These are phyloP conservation scores for Truncatella angustata DNA, from an alignment of 2,329 filamentous ascomycete species.

Conservation along the genomic window DNA sequence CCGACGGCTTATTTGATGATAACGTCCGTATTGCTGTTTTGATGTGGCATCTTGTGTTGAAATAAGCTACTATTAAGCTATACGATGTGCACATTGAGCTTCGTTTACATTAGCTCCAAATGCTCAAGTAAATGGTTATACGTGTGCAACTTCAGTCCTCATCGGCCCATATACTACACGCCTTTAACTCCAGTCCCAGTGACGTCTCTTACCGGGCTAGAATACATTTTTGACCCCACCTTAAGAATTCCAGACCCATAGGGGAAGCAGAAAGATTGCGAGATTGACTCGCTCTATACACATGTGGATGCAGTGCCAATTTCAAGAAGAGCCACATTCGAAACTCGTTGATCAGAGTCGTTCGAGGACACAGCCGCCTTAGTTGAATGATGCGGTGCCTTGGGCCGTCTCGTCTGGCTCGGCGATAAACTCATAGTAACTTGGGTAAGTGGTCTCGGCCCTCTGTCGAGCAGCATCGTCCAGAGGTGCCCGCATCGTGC, in stretches of 20 bases:
- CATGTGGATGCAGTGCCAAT: too few species aligned
- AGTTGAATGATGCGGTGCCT: constrained; percentile 54
- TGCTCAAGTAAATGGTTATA: neutral
- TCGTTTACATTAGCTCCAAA: neutral
- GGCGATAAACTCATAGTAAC: constrained; percentile 51
- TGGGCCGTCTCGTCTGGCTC: constrained; percentile 46
- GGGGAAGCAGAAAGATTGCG: neutral
- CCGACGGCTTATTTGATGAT: too few species aligned
- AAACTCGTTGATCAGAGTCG: too few species aligned
- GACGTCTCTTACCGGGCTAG: neutral
- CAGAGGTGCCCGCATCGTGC: constrained; percentile 38
- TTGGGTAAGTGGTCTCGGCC: constrained; percentile 50
- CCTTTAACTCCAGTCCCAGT: neutral
- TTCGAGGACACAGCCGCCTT: neutral
- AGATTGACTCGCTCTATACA: neutral
- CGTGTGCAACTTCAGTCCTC: neutral
- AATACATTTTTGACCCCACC: neutral
- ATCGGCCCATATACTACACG: neutral
- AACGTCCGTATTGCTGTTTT: too few species aligned
- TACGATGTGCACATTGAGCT: neutral
- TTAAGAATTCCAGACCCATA: neutral
- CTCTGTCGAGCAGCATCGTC: constrained; percentile 50
- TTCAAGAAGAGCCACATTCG: too few species aligned
- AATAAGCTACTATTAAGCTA: too few species aligned
- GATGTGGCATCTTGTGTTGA: too few species aligned